Conservation (phyloP, 179 eudicot genomes). For the Gypsophila paniculata region DNA sequence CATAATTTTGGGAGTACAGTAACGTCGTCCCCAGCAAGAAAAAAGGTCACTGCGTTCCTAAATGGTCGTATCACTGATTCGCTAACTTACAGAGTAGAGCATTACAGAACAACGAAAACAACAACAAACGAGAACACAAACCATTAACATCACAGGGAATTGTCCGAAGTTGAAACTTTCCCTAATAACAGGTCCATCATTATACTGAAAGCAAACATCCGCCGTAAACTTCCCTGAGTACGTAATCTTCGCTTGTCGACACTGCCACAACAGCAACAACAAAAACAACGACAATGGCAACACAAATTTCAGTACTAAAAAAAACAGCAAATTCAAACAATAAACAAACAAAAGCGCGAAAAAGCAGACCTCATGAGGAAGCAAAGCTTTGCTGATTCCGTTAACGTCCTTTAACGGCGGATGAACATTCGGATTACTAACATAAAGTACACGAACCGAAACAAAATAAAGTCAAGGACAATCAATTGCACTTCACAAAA, state of each 20-base stretch:
- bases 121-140: slow-evolving; percentile 18
- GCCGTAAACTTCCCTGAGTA: slow-evolving; percentile 59
- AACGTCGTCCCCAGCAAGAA: not conserved
- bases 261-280: slow-evolving; percentile 38
- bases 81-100: not conserved
- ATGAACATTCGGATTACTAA: slow-evolving; percentile 46
- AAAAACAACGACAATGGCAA: slow-evolving; percentile 10
- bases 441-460: slow-evolving; percentile 41
- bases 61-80: not conserved
- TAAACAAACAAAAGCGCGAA: not conserved
- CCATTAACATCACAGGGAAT: slow-evolving; percentile 89
- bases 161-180: slow-evolving; percentile 59
- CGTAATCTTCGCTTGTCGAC: slow-evolving; percentile 84
- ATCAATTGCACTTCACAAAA: not conserved
- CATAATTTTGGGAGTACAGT: not conserved
- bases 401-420: slow-evolving; percentile 53
- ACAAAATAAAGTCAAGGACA: slow-evolving; percentile 47
- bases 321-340: not conserved
- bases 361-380: slow-evolving; percentile 61
- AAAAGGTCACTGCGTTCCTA: not conserved
- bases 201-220: slow-evolving; percentile 59
- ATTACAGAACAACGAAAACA: not conserved
- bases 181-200: slow-evolving; percentile 42
- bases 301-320: not conserved
- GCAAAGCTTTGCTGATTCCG: slow-evolving; percentile 37